A percentile compares a stretch with the other conserved stretches of the same genome.
Conservation (phyloP, 2,329 filamentous ascomycete species). For the Sclerotiophoma versabilis region DNA sequence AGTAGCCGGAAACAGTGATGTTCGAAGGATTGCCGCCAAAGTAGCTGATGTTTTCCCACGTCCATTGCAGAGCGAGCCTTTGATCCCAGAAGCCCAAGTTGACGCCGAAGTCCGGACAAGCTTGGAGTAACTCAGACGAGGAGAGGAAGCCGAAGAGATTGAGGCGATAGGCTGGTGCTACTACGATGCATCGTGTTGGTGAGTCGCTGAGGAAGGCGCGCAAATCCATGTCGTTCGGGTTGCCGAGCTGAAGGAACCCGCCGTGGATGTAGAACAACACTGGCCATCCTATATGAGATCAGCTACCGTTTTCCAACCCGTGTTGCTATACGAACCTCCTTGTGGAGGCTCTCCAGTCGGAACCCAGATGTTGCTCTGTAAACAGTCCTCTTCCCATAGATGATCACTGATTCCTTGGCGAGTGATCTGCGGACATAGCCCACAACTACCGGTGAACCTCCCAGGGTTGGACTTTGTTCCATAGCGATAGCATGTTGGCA, state of each 20-base stretch:
- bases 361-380: conserved; percentile 64
- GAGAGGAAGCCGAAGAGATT: conserved; percentile 65
- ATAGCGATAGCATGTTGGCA: conserved; percentile 60
- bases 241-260: conserved; percentile 65
- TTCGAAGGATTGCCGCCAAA: conserved; percentile 60
- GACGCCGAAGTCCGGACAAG: conserved; percentile 42
- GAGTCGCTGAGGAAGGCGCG: conserved; percentile 59
- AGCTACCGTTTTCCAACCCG: background rate
- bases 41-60: conserved; percentile 57
- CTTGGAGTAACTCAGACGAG: conserved; percentile 55
- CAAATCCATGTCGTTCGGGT: conserved; percentile 56
- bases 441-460: conserved; percentile 50
- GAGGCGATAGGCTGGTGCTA: conserved; percentile 64
- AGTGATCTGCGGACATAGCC: conserved; percentile 60
- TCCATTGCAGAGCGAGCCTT: conserved; percentile 63
- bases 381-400: conserved; percentile 61
- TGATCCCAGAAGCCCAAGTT: conserved; percentile 67
- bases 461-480: conserved; percentile 59
- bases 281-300: conserved; percentile 57
- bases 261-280: conserved; percentile 66
- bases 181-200: conserved; percentile 55
- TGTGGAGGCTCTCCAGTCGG: conserved; percentile 56
- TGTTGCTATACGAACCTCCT: conserved; percentile 30
- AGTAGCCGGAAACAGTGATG: conserved; percentile 64
- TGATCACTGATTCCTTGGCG: conserved; percentile 29